Percentiles rank a stretch among this genome's conserved stretches.
Evolutionary conservation across 805 yeast species (phyloP).

Genomic region (Debaryomyces hansenii): DNA sequence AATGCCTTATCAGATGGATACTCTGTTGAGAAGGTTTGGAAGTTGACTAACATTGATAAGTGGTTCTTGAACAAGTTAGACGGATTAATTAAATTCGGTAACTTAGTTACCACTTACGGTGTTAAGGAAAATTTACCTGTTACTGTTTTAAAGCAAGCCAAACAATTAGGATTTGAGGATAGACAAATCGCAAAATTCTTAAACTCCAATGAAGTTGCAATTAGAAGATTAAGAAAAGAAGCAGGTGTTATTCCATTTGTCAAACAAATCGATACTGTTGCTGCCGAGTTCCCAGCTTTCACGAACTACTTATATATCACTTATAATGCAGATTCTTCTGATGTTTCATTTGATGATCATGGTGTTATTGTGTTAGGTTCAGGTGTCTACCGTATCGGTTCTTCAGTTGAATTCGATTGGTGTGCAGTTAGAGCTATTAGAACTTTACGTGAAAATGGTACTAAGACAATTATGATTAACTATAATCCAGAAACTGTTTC

Average conservation of each 20-base stretch:
- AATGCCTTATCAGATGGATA: conserved; percentile 89
- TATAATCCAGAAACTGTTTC: conserved; percentile 98
- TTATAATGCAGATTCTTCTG: conserved; percentile 87
- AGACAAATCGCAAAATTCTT: conserved; percentile 90
- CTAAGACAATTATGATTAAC: conserved; percentile 94
- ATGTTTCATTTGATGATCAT: conserved; percentile 83
- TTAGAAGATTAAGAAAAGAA: conserved; percentile 85
- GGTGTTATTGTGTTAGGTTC: conserved; percentile 97
- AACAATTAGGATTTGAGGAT: conserved; percentile 96
- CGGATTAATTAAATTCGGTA: conserved; percentile 71
- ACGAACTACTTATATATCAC: conserved; percentile 95
- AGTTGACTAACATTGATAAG: conserved; percentile 86
- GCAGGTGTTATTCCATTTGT: conserved; percentile 88
- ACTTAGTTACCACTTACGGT: conserved; percentile 57
- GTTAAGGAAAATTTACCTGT: conserved; percentile 63
- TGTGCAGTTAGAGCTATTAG: conserved; percentile 98
- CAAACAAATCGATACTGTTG: conserved; percentile 96
- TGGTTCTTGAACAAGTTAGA: conserved; percentile 93
- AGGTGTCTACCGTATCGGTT: conserved; percentile 98
- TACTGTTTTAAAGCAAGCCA: conserved; percentile 72
- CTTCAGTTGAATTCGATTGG: conserved; percentile 99
- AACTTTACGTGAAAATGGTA: conserved; percentile 81
- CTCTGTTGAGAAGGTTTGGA: conserved; percentile 89
- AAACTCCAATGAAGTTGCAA: conserved; percentile 87
- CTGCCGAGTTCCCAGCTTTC: conserved; percentile 97